These are phyloP conservation scores for Daucus carota DNA, from an alignment of 129 eudicot genomes.

Conservation along the genomic window DNA sequence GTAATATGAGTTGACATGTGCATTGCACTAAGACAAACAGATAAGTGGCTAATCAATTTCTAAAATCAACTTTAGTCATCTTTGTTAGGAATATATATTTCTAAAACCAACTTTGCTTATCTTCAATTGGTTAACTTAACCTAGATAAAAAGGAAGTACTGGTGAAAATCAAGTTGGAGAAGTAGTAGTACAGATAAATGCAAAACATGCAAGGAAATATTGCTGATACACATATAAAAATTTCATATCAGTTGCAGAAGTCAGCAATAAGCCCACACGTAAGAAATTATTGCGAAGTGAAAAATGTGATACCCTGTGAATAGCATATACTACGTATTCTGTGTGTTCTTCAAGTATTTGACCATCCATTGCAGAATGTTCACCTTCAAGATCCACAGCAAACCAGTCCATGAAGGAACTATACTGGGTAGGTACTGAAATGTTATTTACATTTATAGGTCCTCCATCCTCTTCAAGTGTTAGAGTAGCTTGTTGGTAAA, in stretches of 20 bases:
- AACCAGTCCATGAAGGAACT: constrained; percentile 79
- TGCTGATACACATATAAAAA: background rate
- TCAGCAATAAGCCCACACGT: background rate
- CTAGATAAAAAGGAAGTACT: background rate
- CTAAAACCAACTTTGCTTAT: background rate
- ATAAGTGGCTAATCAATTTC: background rate
- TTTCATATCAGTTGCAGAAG: background rate
- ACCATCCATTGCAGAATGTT: constrained; percentile 99
- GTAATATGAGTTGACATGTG: background rate
- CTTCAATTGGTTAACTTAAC: background rate
- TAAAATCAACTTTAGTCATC: background rate
- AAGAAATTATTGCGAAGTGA: constrained; percentile 22
- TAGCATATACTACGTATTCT: constrained; percentile 91
- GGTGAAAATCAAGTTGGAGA: background rate
- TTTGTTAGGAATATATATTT: background rate
- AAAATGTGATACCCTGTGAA: constrained; percentile 73
- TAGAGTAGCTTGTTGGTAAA: constrained; percentile 64
- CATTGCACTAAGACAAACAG: background rate
- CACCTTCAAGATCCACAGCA: constrained; percentile 99
- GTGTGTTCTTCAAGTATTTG: constrained; percentile 93
- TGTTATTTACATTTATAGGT: constrained; percentile 31
- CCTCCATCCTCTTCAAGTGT: constrained; percentile 43
- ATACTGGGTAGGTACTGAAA: constrained; percentile 50
- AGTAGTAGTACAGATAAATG: background rate
- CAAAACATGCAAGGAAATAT: background rate